A percentile compares a stretch with the other conserved stretches of the same genome.
Evolutionary conservation across 352 stramenopile species (phyloP).

Genomic region (Globisporangium spiculum): DNA sequence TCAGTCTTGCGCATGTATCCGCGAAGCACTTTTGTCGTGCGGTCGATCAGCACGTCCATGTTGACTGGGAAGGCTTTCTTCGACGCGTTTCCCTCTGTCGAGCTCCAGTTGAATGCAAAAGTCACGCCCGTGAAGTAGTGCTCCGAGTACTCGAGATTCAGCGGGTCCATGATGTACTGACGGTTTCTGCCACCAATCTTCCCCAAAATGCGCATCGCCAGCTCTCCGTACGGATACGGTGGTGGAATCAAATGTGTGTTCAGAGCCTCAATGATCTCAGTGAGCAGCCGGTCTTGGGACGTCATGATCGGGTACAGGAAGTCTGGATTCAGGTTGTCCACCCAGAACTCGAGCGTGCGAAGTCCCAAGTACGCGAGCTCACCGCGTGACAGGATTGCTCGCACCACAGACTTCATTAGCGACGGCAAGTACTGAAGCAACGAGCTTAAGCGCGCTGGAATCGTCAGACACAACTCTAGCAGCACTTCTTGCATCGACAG

Average conservation of each 20-base stretch:
- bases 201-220: slow-evolving; percentile 95
- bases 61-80: slow-evolving; percentile 37
- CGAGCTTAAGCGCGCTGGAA: slow-evolving; percentile 93
- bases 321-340: slow-evolving; percentile 98
- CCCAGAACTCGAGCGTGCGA: slow-evolving; percentile 97
- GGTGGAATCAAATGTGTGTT: slow-evolving; percentile 94
- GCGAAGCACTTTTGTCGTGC: slow-evolving; percentile 50
- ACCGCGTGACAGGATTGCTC: slow-evolving; percentile 91
- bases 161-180: slow-evolving; percentile 84
- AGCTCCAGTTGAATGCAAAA: slow-evolving; percentile 52
- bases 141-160: slow-evolving; percentile 58
- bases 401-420: slow-evolving; percentile 94
- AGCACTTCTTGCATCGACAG: slow-evolving; percentile 88
- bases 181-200: slow-evolving; percentile 96
- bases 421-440: slow-evolving; percentile 97
- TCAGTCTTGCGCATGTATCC: slow-evolving; percentile 54
- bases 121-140: slow-evolving; percentile 44
- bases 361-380: slow-evolving; percentile 96
- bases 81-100: slow-evolving; percentile 15
- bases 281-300: slow-evolving; percentile 86
- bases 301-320: slow-evolving; percentile 95
- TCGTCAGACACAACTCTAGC: slow-evolving; percentile 95
- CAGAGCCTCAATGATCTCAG: slow-evolving; percentile 95
- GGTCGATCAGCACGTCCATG: slow-evolving; percentile 56
- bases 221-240: slow-evolving; percentile 96